Evolutionary conservation across 1,284 basidiomycete genomes (phyloP), one percentile per base, ranked within the genome.

Genomic region (Ceratobasidium sp.): DNA sequence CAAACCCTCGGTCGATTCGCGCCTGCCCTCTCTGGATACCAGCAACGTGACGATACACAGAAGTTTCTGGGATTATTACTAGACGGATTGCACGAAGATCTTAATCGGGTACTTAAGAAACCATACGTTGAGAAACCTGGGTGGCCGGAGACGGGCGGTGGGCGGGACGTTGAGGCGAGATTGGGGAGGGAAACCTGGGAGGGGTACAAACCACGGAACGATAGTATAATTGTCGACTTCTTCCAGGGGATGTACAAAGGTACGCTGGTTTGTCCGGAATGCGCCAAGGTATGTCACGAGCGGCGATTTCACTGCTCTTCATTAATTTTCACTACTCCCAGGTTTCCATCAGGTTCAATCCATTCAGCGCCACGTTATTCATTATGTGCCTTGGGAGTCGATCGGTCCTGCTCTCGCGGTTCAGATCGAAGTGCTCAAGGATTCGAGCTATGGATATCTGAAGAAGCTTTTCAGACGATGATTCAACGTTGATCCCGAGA

Each of bases 281-380:
- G 98, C 85, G 84, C 90, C 80, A 99, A 98, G 91, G 97, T 97
- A 83, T 69, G 88, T 9, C 28, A 33, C 33, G 33, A 33, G 33
- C 33, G 33, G 33, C 33, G 28, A 13, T 12, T 13, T 33, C 7
- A 12, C 58, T 10, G 23, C 12, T 20, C 10, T 33, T 60, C 9
- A 42, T 18, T 60, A 20, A 40, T 72, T 28, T 10, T 39, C 15
- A 33, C 33, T 33, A 33, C 33, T 33, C 80, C 97, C 42, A 81
- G 96, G 93, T 98, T 79, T 99, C 97, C 0, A 98, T 99, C 86
- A 99, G 97, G 0, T 97, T 99, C 83, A 97, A 99, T 85, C 97
- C 97, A 15, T 98, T 97, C 89, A 99, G 91, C 88, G 86, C 46
- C 93, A 96, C 81, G 86, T 86, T 9, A 86, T 97, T 40, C 90